A percentile compares a stretch with the other conserved stretches of the same genome.
phyloP scores from a whole-genome alignment of 768 basidiomycete genomes.

The Lanmaoa pseudosensibilis region DNA sequence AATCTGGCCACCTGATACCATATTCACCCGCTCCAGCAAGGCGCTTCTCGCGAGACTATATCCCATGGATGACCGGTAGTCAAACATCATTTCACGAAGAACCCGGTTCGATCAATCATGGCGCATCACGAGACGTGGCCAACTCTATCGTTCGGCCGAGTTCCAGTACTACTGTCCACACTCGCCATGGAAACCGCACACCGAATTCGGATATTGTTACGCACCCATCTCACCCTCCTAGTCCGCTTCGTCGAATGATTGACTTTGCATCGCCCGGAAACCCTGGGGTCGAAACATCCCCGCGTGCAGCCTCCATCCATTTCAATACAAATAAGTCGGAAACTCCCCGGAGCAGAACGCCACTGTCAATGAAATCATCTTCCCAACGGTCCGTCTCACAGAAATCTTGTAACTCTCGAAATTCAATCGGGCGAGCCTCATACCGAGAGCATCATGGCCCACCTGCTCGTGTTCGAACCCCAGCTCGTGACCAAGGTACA shows the following conservation, averaged over 20 bases:
- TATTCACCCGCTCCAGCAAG: constrained; percentile 13
- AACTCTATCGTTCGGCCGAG: not conserved
- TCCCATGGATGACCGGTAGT: constrained; percentile 8
- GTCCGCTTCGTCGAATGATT: not conserved
- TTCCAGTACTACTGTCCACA: not conserved
- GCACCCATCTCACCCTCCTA: not conserved
- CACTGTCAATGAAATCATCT: constrained; percentile 16
- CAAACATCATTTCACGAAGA: constrained; percentile 20
- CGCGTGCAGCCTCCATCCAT: not conserved
- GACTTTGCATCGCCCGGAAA: not conserved
- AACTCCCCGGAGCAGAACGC: constrained; percentile 8
- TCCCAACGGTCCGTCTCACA: constrained; percentile 17
- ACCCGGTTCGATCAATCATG: constrained; percentile 4
- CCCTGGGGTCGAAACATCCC: not conserved
- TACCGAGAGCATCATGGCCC: constrained; percentile 22
- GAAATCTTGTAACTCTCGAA: constrained; percentile 13
- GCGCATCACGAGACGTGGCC: not conserved
- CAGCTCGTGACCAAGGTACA: not conserved
- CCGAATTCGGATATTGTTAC: not conserved
- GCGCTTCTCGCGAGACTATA: constrained; percentile 7
- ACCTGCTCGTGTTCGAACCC: constrained; percentile 10
- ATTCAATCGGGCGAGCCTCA: constrained; percentile 22
- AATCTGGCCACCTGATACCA: constrained; percentile 23
- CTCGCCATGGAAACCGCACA: not conserved
- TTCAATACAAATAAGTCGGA: not conserved